Percentiles rank a stretch among this genome's conserved stretches.
phyloP scores from a whole-genome alignment of 257 asterid genomes.

The Handroanthus guayacan region DNA sequence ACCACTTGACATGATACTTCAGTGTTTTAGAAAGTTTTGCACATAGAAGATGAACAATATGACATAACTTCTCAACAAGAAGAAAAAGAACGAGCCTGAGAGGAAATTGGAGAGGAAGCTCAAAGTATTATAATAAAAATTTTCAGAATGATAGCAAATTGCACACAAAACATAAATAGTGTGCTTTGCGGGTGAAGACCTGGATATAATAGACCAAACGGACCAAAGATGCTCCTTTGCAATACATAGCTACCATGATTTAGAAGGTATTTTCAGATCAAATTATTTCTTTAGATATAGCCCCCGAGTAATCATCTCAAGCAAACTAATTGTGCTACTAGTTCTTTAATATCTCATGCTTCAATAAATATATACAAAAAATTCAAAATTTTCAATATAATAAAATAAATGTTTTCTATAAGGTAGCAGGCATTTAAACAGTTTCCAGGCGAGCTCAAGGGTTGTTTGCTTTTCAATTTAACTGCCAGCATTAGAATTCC shows the following conservation, averaged over 20 bases:
- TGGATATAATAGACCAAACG: not conserved
- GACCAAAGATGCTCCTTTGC: not conserved
- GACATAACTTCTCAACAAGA: not conserved
- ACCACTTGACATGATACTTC: constrained; percentile 1
- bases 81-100: not conserved
- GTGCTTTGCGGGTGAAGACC: not conserved
- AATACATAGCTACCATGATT: not conserved
- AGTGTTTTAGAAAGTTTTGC: not conserved
- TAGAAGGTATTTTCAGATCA: not conserved
- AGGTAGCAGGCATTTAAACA: not conserved
- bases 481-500: not conserved
- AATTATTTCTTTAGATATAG: not conserved
- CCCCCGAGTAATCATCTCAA: not conserved
- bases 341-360: constrained; percentile 2
- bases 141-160: not conserved
- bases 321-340: not conserved
- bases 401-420: not conserved
- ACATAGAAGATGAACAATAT: not conserved
- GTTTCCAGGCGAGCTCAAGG: not conserved
- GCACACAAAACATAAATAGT: not conserved
- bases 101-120: not conserved
- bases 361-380: not conserved
- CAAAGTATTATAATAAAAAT: not conserved
- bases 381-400: not conserved
- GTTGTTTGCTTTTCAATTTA: not conserved